A percentile compares a stretch with the other conserved stretches of the same genome.
Evolutionary conservation across 352 stramenopile genomes (phyloP).

Genomic region (Phytophthora sp.): DNA sequence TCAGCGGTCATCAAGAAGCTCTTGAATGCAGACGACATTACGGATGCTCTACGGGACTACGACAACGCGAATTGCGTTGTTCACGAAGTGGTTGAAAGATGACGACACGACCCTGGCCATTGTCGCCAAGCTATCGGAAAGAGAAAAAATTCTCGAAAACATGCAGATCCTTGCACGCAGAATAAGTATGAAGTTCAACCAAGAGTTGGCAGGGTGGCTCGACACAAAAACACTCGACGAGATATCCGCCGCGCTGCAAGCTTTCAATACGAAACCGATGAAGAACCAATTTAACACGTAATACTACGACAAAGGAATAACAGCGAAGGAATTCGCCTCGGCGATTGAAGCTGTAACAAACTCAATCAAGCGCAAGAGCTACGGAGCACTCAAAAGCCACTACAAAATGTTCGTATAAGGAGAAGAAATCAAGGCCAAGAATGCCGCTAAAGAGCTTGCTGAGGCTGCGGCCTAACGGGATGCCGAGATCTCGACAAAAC

Average conservation of each 20-base stretch:
- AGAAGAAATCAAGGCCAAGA: not conserved
- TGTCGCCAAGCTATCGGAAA: not conserved
- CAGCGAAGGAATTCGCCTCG: not conserved
- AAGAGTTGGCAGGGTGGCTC: not conserved
- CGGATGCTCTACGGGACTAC: not conserved
- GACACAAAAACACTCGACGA: constrained; percentile 11
- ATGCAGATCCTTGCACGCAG: constrained; percentile 6
- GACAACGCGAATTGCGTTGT: constrained; percentile 1
- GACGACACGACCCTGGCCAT: not conserved
- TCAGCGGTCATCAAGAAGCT: not conserved
- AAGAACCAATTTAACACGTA: not conserved
- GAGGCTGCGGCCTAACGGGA: too few species aligned
- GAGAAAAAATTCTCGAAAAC: constrained; percentile 4
- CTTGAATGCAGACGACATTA: constrained; percentile 4
- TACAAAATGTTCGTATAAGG: constrained; percentile 8
- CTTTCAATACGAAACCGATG: not conserved
- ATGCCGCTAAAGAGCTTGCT: too few species aligned
- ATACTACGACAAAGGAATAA: not conserved
- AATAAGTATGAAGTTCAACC: not conserved
- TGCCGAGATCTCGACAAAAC: too few species aligned
- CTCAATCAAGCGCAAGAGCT: not conserved
- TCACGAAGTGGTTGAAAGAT: constrained; percentile 2
- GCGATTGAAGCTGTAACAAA: constrained; percentile 1
- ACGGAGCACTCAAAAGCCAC: not conserved
- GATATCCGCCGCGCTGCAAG: not conserved